Base-by-base conservation (phyloP, 805 yeast genomes). In the Candida railenensis region DNA sequence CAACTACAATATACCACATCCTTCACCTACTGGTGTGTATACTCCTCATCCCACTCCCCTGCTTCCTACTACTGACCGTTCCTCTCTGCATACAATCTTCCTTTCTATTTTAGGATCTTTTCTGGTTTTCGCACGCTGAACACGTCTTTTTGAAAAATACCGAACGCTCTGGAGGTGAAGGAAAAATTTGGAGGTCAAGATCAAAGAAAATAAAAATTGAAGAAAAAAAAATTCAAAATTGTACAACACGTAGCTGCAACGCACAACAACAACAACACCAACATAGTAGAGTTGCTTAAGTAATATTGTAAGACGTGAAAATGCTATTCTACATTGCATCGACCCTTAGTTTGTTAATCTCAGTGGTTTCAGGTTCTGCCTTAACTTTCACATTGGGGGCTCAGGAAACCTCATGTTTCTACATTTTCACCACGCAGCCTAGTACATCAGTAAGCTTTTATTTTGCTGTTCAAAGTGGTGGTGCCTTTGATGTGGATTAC, bases 381-480 rank as follows among this genome's bases (percentile, higher is more conserved):
- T 71, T 89, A 59, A 87, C 94, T 0, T 83, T 87, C 57, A 74
- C 76, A 20, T 73, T 89, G 49, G 83, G 83, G n/a, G 89, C 96
- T 12, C 85, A 83, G 55, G 94, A 85, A 47, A 73, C 74, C 48
- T 69, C 82, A 42, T 89, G 96, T 62, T 87, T 74, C 67, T 87
- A 84, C 65, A 77, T 84, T 28, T 79, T 83, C 62, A 85, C 89
- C 46, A 77, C 77, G 43, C 70, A 76, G 49, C 79, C 80, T 3
- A 73, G 77, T 54, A 70, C 85, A 41, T 80, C 76, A 49, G 74
- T 89, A 47, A 85, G 85, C 34, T 89, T 82, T 63, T 85, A 87
- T 62, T 89, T 87, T 73, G 89, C 95, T 14, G 96, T 89, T 53
- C 86, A 85, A 67, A 69, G 84, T 30, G 94, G 91, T 46, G 89